phyloP scores from a whole-genome alignment of 208 protist species.

The Crithidia acanthocephali region DNA sequence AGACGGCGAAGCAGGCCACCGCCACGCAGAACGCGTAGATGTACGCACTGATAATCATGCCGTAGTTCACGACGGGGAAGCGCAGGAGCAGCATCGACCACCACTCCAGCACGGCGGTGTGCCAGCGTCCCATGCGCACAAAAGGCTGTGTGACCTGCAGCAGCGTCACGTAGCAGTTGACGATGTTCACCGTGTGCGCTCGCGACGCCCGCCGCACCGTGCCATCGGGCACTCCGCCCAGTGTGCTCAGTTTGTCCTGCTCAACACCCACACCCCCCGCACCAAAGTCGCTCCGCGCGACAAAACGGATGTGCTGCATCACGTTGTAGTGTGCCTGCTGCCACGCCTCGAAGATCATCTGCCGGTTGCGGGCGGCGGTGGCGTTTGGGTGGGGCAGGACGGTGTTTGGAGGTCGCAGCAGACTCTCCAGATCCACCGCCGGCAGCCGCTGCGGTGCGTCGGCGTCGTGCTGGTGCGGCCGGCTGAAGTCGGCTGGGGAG shows the following conservation, averaged over 20 bases:
- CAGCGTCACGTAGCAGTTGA: conserved; percentile 28
- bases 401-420: conserved; percentile 14
- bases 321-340: conserved; percentile 1
- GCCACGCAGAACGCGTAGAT: conserved; percentile 8
- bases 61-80: conserved; percentile 17
- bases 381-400: not conserved
- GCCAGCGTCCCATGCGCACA: conserved; percentile 20
- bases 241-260: too few relatives aligned
- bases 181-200: conserved; percentile 21
- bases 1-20: conserved; percentile 30
- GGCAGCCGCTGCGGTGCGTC: not conserved
- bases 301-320: not conserved
- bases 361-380: conserved; percentile 12
- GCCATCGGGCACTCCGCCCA: not conserved
- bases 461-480: not conserved
- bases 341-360: conserved; percentile 31
- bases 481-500: conserved; percentile 1
- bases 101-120: conserved; percentile 12
- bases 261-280: not conserved
- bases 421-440: conserved; percentile 8
- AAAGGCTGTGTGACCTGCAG: conserved; percentile 24
- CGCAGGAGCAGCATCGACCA: conserved; percentile 25
- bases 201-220: not conserved
- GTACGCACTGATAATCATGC: not conserved
- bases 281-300: not conserved